Conservation (phyloP, 768 basidiomycete genomes). For the Strobilomyces dryophilus region DNA sequence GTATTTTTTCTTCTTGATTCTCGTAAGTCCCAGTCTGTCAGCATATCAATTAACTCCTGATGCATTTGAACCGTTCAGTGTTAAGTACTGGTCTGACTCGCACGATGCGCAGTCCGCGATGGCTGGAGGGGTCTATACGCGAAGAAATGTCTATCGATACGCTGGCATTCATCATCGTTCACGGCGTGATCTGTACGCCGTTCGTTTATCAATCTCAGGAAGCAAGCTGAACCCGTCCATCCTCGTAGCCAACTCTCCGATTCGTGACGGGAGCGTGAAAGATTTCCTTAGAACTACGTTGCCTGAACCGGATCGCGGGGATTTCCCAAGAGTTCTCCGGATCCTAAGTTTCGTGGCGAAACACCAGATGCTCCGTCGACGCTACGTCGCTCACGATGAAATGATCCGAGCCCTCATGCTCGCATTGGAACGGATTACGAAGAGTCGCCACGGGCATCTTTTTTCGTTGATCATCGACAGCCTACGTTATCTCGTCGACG, state of each 20-base stretch:
- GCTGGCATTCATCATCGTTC: too few species aligned
- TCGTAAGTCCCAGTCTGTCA: not conserved
- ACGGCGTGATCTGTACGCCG: too few species aligned
- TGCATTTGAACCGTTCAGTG: too few species aligned
- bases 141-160: too few species aligned
- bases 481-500: not conserved
- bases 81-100: too few species aligned
- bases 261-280: not conserved
- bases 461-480: not conserved
- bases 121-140: too few species aligned
- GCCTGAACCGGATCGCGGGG: not conserved
- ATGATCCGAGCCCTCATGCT: not conserved
- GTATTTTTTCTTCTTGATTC: not conserved
- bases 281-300: not conserved
- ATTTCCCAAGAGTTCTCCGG: not conserved
- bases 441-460: not conserved
- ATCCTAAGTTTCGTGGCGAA: not conserved
- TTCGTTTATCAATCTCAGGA: too few species aligned
- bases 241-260: too few species aligned
- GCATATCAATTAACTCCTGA: too few species aligned
- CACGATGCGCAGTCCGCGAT: too few species aligned
- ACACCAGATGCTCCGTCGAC: not conserved
- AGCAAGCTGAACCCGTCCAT: too few species aligned
- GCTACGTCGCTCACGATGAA: not conserved
- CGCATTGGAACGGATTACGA: not conserved